Evolutionary conservation across 768 basidiomycete genomes (phyloP).

Genomic region (Kockovaella imperatae): DNA sequence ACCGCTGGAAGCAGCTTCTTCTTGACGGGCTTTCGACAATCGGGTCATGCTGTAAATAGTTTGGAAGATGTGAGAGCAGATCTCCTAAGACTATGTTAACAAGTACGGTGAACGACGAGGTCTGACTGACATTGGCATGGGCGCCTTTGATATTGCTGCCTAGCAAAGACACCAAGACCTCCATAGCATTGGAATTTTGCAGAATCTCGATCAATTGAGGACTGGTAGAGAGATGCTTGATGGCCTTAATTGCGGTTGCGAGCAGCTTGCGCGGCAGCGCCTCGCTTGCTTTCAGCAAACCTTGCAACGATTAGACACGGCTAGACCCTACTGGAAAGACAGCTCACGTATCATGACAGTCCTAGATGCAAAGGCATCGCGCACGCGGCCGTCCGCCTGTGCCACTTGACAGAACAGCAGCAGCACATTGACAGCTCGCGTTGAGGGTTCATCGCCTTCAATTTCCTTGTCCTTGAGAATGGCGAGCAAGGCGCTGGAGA

Average conservation of each 20-base stretch:
- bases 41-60: constrained; percentile 95
- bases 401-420: constrained; percentile 91
- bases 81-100: constrained; percentile 57
- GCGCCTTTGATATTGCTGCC: constrained; percentile 70
- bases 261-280: constrained; percentile 79
- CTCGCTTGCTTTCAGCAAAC: constrained; percentile 77
- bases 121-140: constrained; percentile 63
- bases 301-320: constrained; percentile 47
- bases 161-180: constrained; percentile 76
- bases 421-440: constrained; percentile 81
- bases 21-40: constrained; percentile 86
- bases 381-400: constrained; percentile 88
- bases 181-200: constrained; percentile 91
- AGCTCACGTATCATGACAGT: constrained; percentile 79
- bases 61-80: constrained; percentile 94
- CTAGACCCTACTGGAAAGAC: not conserved
- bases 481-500: constrained; percentile 79
- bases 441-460: constrained; percentile 75
- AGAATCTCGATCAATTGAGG: constrained; percentile 80
- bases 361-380: constrained; percentile 82
- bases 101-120: not conserved
- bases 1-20: constrained; percentile 92
- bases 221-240: constrained; percentile 95
- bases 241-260: constrained; percentile 81
- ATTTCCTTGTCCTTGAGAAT: constrained; percentile 61